Conservation (phyloP, 805 yeast genomes). For the Myxozyma monticola region DNA sequence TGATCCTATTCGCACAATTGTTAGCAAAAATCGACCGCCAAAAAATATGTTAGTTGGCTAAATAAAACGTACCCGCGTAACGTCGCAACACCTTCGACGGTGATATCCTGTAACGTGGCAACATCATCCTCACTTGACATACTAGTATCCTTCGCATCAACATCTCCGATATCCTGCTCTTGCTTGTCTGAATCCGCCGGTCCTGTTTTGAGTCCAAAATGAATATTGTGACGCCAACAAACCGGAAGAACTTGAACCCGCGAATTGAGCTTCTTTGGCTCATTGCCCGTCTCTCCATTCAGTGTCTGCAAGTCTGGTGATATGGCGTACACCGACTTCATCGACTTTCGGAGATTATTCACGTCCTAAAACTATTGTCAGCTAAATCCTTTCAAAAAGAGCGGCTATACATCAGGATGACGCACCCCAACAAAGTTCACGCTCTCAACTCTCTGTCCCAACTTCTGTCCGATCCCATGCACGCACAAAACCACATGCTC, state of each 20-base stretch:
- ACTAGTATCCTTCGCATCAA: conserved; percentile 39
- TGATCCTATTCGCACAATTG: conserved; percentile 57
- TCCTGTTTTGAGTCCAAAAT: conserved; percentile 31
- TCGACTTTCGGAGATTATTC: conserved; percentile 31
- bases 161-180: conserved; percentile 26
- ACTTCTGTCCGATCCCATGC: conserved; percentile 92
- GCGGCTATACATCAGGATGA: background rate
- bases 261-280: conserved; percentile 34
- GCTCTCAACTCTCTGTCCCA: conserved; percentile 75
- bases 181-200: conserved; percentile 9
- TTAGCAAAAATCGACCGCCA: background rate
- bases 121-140: conserved; percentile 9
- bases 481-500: conserved; percentile 79
- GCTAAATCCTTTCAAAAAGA: background rate
- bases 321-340: conserved; percentile 27
- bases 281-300: conserved; percentile 19
- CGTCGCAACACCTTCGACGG: conserved; percentile 70
- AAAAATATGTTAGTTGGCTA: background rate
- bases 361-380: conserved; percentile 15
- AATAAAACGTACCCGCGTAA: conserved; percentile 37
- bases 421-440: conserved; percentile 85
- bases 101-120: conserved; percentile 66
- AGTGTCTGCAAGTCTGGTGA: conserved; percentile 30
- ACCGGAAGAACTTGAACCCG: conserved; percentile 84
- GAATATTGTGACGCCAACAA: conserved; percentile 75